Percentiles rank a stretch among this genome's conserved stretches.
Evolutionary conservation across 805 yeast genomes (phyloP).

Genomic region (Millerago galiae): DNA sequence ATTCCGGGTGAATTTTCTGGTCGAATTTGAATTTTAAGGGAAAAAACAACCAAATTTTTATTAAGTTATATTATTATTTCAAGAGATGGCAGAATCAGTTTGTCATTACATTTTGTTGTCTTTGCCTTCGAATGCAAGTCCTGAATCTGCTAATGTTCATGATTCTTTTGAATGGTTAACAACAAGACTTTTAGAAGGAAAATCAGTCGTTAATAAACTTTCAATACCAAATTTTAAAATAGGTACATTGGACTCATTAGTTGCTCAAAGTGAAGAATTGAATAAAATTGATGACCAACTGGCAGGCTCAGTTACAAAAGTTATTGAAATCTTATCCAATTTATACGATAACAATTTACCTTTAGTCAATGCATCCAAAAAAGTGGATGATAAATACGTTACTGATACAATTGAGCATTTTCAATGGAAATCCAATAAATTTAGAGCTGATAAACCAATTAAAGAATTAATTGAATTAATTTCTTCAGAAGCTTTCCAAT

Average conservation of each 20-base stretch:
- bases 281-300: slow-evolving; percentile 77
- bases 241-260: slow-evolving; percentile 89
- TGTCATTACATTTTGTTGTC: slow-evolving; percentile 49
- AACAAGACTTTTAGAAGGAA: slow-evolving; percentile 48
- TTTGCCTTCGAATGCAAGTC: slow-evolving; percentile 47
- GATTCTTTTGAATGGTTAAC: slow-evolving; percentile 47
- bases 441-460: slow-evolving; percentile 77
- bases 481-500: slow-evolving; percentile 68
- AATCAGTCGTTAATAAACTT: slow-evolving; percentile 48
- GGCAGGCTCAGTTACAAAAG: slow-evolving; percentile 60
- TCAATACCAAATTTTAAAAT: slow-evolving; percentile 82
- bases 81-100: slow-evolving; percentile 25
- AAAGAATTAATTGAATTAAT: slow-evolving; percentile 65
- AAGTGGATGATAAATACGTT: slow-evolving; percentile 47
- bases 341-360: slow-evolving; percentile 38
- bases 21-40: background rate
- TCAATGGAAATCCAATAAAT: slow-evolving; percentile 85
- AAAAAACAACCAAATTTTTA: slow-evolving; percentile 2
- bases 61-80: no score
- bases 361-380: slow-evolving; percentile 41
- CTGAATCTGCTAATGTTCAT: slow-evolving; percentile 42
- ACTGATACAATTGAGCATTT: slow-evolving; percentile 67
- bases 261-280: slow-evolving; percentile 86
- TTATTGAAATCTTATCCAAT: slow-evolving; percentile 61
- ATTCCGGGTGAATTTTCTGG: no score